Conservation (phyloP, 2,329 filamentous ascomycete genomes). For the Epicoccum sorghinum region DNA sequence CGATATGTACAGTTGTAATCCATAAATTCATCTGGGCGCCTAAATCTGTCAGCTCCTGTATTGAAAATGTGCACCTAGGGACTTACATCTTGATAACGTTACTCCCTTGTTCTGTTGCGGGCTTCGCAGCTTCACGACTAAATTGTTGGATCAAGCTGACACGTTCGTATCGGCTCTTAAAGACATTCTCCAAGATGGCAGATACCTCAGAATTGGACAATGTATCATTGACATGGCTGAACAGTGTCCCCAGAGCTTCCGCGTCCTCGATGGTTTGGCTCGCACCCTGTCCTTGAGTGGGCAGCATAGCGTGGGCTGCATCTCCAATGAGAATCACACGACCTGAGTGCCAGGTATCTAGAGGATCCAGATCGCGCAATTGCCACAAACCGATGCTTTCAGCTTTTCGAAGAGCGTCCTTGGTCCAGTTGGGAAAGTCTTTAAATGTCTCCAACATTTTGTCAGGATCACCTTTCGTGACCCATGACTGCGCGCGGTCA, state of each 20-base stretch:
- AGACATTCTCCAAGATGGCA: conserved; percentile 14
- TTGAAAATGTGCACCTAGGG: neutral
- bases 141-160: conserved; percentile 52
- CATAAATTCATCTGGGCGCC: conserved; percentile 51
- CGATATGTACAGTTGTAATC: conserved; percentile 50
- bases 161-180: conserved; percentile 38
- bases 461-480: conserved; percentile 43
- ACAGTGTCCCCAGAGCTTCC: conserved; percentile 50
- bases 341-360: conserved; percentile 53
- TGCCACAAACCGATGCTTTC: conserved; percentile 53
- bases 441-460: conserved; percentile 50
- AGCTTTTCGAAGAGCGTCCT: conserved; percentile 39
- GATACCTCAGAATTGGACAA: conserved; percentile 27
- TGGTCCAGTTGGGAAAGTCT: conserved; percentile 52
- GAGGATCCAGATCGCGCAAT: conserved; percentile 52
- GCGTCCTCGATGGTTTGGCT: conserved; percentile 63
- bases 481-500: conserved; percentile 49
- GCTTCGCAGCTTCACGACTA: conserved; percentile 51
- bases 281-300: conserved; percentile 61
- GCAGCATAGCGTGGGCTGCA: conserved; percentile 62
- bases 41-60: neutral
- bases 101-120: conserved; percentile 44
- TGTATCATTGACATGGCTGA: conserved; percentile 15
- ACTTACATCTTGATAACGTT: conserved; percentile 41
- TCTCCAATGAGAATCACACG: conserved; percentile 62